These are phyloP conservation scores for Ceratobasidium sp. DNA, from an alignment of 1,284 basidiomycete species.

Conservation along the genomic window DNA sequence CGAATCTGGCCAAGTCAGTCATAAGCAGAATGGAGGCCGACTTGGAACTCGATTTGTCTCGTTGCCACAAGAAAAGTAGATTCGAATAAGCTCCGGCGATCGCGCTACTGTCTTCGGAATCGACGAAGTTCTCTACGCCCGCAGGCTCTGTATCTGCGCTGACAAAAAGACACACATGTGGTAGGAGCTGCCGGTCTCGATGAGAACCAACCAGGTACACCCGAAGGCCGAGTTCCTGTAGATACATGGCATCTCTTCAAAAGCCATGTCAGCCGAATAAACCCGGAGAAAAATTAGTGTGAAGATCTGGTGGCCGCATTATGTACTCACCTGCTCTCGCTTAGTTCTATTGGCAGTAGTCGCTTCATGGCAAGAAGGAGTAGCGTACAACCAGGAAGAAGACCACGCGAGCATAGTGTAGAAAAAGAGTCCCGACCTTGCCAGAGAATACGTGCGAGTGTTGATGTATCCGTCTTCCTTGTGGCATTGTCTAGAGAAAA, in stretches of 20 bases:
- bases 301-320: background rate
- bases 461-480: no score
- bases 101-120: background rate
- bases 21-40: background rate
- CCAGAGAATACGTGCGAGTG: background rate
- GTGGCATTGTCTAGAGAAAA: background rate
- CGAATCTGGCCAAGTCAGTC: background rate
- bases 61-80: background rate
- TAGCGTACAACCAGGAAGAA: conserved; percentile 9
- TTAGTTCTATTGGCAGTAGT: background rate
- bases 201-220: background rate
- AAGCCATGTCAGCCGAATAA: background rate
- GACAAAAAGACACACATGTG: background rate
- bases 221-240: background rate
- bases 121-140: background rate
- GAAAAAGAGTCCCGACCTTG: background rate
- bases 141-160: background rate
- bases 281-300: no score
- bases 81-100: background rate
- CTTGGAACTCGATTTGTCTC: no score
- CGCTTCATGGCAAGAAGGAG: background rate
- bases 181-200: background rate
- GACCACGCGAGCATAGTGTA: background rate
- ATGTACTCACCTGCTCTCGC: background rate
- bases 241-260: background rate